Evolutionary conservation across 31 red algal species (phyloP).

Genomic region (Endocladia muricata): DNA sequence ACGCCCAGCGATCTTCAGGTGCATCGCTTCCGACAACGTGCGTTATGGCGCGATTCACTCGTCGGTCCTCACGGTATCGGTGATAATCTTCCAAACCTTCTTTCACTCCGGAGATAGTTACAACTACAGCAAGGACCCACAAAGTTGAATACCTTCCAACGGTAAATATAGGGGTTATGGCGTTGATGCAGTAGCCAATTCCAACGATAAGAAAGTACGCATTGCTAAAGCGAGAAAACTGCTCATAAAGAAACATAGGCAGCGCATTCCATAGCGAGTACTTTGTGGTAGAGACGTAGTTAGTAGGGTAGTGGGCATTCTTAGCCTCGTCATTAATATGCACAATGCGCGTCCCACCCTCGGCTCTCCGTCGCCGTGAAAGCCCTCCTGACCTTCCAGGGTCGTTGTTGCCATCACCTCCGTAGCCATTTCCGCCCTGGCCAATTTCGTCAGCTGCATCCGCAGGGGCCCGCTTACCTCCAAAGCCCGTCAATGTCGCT

Average conservation of each 20-base stretch:
- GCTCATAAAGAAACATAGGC: conserved; percentile 74
- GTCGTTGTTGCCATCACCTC: conserved; percentile 13
- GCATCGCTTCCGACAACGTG: conserved; percentile 54
- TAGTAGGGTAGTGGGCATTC: conserved; percentile 66
- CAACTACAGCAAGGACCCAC: conserved; percentile 72
- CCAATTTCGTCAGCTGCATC: not conserved
- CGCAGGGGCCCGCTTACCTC: conserved; percentile 23
- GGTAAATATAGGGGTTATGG: conserved; percentile 76
- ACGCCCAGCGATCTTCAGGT: conserved; percentile 39
- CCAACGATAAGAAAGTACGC: conserved; percentile 94
- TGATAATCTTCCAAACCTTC: conserved; percentile 87
- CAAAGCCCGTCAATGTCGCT: conserved; percentile 29
- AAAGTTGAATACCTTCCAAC: conserved; percentile 72
- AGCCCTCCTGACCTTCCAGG: not conserved
- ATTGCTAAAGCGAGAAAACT: conserved; percentile 87
- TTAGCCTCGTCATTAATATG: conserved; percentile 39
- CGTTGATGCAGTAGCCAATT: conserved; percentile 76
- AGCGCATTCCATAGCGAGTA: conserved; percentile 70
- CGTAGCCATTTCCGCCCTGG: not conserved
- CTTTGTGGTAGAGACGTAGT: conserved; percentile 92
- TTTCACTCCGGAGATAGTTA: conserved; percentile 83
- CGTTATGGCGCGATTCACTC: conserved; percentile 70
- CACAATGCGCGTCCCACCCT: conserved; percentile 25
- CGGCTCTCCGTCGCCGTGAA: conserved; percentile 1
- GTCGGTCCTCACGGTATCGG: conserved; percentile 80